Conservation (phyloP, 345 rosid genomes). For the Aquilaria sinensis region DNA sequence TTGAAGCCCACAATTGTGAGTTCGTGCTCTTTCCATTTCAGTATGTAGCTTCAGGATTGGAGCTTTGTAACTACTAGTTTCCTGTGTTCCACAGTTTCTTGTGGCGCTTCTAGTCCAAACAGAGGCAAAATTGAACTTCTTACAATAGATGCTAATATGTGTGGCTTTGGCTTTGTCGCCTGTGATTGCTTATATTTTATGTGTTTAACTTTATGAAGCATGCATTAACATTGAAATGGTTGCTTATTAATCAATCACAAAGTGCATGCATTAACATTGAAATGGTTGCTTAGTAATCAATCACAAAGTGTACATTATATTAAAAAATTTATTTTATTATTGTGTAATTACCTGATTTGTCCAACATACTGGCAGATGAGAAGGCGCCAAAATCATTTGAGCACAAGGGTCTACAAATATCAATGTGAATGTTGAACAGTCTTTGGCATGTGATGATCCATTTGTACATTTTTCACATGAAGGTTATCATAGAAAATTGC, state of each 20-base stretch:
- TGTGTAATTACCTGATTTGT: conserved; percentile 9
- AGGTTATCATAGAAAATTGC: conserved; percentile 29
- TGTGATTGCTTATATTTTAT: too few species aligned
- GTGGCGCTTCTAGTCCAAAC: not conserved
- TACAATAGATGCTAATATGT: not conserved
- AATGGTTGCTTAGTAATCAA: not conserved
- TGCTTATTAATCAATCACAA: not conserved
- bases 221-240: not conserved
- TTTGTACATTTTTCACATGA: conserved; percentile 24
- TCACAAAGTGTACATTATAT: not conserved
- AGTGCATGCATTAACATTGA: not conserved
- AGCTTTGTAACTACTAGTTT: conserved; percentile 3
- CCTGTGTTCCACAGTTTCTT: not conserved
- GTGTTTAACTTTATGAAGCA: not conserved
- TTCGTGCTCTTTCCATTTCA: not conserved
- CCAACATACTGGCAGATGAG: conserved; percentile 29
- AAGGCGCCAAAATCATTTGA: conserved; percentile 18
- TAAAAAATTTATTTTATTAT: not conserved
- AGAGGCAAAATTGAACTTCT: not conserved
- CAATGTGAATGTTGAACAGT: conserved; percentile 17
- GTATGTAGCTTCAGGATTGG: not conserved
- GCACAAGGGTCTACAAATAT: conserved; percentile 14
- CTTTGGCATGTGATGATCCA: conserved; percentile 13
- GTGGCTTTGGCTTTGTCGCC: not conserved
- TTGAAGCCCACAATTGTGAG: too few species aligned